These are phyloP conservation scores for Williopsis jadinii DNA, from an alignment of 1,139 yeast genomes.

Conservation along the genomic window DNA sequence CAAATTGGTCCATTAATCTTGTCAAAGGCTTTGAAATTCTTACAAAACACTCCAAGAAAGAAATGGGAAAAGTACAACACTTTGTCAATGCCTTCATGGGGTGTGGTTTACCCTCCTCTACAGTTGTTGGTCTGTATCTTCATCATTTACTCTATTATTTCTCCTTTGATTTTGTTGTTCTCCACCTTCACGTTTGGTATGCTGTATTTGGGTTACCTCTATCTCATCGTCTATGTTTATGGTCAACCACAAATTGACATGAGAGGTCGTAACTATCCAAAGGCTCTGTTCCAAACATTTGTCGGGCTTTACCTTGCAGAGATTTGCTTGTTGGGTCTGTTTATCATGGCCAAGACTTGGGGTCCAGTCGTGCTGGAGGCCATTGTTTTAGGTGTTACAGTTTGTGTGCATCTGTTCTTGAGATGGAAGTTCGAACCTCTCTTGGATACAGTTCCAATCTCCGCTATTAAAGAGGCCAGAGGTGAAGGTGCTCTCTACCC, in stretches of 20 bases:
- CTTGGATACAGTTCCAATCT: constrained; percentile 65
- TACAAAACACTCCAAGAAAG: constrained; percentile 63
- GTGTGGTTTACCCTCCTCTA: constrained; percentile 64
- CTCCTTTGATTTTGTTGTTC: constrained; percentile 68
- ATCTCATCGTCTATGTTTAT: constrained; percentile 46
- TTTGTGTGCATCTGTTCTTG: constrained; percentile 46
- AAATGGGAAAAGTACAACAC: constrained; percentile 46
- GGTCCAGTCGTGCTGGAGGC: constrained; percentile 63
- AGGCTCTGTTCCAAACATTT: constrained; percentile 58
- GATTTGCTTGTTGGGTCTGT: constrained; percentile 57
- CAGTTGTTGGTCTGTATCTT: constrained; percentile 70
- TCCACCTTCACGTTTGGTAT: constrained; percentile 53
- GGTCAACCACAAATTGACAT: constrained; percentile 44
- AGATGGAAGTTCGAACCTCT: constrained; percentile 54
- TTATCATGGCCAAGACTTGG: constrained; percentile 67
- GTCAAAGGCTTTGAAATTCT: constrained; percentile 31
- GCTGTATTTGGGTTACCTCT: constrained; percentile 57
- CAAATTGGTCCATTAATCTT: constrained; percentile 41
- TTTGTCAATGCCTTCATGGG: constrained; percentile 54
- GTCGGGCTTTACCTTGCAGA: constrained; percentile 63
- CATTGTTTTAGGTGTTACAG: constrained; percentile 44
- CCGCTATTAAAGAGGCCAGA: constrained; percentile 55
- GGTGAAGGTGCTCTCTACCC: constrained; percentile 41
- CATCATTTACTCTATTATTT: constrained; percentile 64
- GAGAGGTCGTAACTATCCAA: constrained; percentile 61